Percentiles rank a stretch among this genome's conserved stretches.
Evolutionary conservation across 768 basidiomycete genomes (phyloP).

Genomic region (Tricholoma hemisulphureum): DNA sequence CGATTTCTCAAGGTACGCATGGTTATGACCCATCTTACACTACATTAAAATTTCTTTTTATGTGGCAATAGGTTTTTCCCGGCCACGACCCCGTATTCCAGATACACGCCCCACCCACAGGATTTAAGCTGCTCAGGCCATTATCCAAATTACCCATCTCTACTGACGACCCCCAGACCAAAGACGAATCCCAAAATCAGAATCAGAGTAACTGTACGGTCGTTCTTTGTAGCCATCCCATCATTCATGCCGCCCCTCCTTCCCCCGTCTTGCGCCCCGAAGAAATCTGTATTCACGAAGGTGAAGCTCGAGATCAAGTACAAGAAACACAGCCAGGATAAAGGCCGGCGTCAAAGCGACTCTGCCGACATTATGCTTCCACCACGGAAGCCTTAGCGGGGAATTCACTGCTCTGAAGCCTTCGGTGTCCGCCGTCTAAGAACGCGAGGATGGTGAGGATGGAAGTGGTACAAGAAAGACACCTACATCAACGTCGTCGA

Average conservation of each 20-base stretch:
- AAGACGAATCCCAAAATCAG: slow-evolving; percentile 21
- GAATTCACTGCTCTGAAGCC: not conserved
- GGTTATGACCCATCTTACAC: too few relatives aligned
- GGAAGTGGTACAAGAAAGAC: not conserved
- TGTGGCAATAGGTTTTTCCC: slow-evolving; percentile 5
- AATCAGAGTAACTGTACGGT: slow-evolving; percentile 2
- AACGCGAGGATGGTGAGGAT: not conserved
- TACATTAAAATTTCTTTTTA: too few relatives aligned
- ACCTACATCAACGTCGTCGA: slow-evolving; percentile 10
- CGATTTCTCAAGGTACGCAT: slow-evolving; percentile 36
- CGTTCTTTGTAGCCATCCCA: not conserved
- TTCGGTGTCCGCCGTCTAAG: not conserved
- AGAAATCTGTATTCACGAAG: not conserved
- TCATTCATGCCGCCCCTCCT: not conserved
- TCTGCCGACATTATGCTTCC: slow-evolving; percentile 9
- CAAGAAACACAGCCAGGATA: not conserved
- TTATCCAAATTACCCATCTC: not conserved
- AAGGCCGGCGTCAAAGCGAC: slow-evolving; percentile 2
- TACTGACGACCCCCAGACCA: slow-evolving; percentile 16
- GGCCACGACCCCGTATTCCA: slow-evolving; percentile 8
- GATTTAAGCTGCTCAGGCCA: not conserved
- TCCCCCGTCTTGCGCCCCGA: not conserved
- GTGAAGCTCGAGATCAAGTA: not conserved
- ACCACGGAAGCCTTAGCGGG: slow-evolving; percentile 11
- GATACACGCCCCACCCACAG: slow-evolving; percentile 5